Conservation (phyloP, 2,329 filamentous ascomycete species). For the Neocatenulostroma microsporum region DNA sequence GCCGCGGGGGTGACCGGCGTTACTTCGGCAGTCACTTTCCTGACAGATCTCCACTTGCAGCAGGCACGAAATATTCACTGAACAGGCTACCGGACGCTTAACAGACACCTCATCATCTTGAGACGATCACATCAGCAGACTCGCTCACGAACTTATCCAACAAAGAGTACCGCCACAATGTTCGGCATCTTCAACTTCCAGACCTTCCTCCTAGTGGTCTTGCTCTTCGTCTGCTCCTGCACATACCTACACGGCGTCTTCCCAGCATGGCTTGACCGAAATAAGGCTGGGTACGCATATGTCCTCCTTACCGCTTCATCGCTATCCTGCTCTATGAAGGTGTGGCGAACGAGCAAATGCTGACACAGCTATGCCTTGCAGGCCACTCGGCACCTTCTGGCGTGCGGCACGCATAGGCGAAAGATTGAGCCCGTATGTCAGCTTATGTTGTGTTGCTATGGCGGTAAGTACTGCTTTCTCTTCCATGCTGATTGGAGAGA, state of each 20-base stretch:
- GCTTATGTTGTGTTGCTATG: slow-evolving; percentile 88
- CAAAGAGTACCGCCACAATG: slow-evolving; percentile 48
- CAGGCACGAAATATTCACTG: not conserved
- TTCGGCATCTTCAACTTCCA: slow-evolving; percentile 99
- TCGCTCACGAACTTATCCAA: too few species aligned
- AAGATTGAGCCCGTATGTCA: slow-evolving; percentile 88
- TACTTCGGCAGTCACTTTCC: too few species aligned
- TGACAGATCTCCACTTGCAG: slow-evolving; percentile 1
- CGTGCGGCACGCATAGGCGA: slow-evolving; percentile 91
- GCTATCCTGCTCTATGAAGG: too few species aligned
- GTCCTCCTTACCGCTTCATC: slow-evolving; percentile 19
- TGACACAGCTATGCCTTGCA: slow-evolving; percentile 1
- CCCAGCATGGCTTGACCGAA: slow-evolving; percentile 81
- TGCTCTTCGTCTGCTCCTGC: slow-evolving; percentile 92
- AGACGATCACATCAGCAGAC: too few species aligned
- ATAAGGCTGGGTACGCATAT: slow-evolving; percentile 88
- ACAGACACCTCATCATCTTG: too few species aligned
- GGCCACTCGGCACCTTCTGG: slow-evolving; percentile 73
- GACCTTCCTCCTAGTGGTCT: slow-evolving; percentile 85
- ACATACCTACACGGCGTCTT: slow-evolving; percentile 88
- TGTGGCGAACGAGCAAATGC: not conserved
- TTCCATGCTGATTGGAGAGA: not conserved
- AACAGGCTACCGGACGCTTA: not conserved
- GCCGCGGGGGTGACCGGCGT: too few species aligned
- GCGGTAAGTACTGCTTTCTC: slow-evolving; percentile 54